Conservation (phyloP, 2,329 filamentous ascomycete species). For the Trichoderma atroviride region DNA sequence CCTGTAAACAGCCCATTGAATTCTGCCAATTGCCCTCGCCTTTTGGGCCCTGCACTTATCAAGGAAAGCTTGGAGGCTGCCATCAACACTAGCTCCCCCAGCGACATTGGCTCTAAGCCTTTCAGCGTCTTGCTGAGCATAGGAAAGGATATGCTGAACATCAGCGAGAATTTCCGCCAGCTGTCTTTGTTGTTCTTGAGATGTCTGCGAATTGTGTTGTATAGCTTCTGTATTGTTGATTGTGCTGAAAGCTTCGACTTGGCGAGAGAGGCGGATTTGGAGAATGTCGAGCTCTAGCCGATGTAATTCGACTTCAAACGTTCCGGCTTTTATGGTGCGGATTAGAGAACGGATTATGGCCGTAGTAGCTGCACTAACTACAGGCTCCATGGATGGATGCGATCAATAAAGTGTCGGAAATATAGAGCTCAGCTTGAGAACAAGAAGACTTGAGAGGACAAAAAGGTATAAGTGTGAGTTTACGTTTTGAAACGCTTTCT, state of each 20-base stretch:
- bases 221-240: background rate
- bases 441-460: background rate
- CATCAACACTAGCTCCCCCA: too few species aligned
- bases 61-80: too few species aligned
- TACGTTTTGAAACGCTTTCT: too few species aligned
- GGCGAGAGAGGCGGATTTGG: background rate
- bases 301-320: slow-evolving; percentile 1
- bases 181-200: background rate
- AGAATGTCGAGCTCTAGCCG: slow-evolving; percentile 4
- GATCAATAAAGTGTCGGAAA: too few species aligned
- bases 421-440: too few species aligned
- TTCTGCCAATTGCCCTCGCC: background rate
- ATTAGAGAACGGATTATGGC: background rate
- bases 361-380: background rate
- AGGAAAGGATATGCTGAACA: background rate
- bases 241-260: background rate
- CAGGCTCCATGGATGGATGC: background rate
- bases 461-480: too few species aligned
- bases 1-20: slow-evolving; percentile 16
- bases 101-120: too few species aligned
- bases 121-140: background rate
- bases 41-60: background rate
- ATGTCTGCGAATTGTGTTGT: too few species aligned
- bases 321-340: background rate
- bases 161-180: background rate